These are phyloP conservation scores for Turritis glabra DNA, from an alignment of 345 rosid genomes.

Conservation along the genomic window DNA sequence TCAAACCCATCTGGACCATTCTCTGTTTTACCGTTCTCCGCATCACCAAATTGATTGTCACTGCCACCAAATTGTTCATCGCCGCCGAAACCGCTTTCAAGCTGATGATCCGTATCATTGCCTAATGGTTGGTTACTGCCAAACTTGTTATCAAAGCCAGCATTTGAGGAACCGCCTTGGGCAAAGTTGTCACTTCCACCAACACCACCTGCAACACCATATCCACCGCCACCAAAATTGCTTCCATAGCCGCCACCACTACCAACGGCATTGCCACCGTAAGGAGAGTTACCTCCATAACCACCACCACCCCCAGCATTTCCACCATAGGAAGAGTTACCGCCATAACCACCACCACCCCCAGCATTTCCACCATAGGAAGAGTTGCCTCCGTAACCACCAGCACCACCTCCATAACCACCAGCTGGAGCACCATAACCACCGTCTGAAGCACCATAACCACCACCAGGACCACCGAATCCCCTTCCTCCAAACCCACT, in stretches of 20 bases:
- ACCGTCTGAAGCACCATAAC: constrained; percentile 21
- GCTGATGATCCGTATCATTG: constrained; percentile 30
- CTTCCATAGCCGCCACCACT: constrained; percentile 39
- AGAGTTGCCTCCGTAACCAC: neutral
- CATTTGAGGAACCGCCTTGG: constrained; percentile 40
- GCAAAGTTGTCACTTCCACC: constrained; percentile 39
- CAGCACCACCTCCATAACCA: constrained; percentile 31
- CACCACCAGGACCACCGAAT: constrained; percentile 42
- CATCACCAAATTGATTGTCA: constrained; percentile 41
- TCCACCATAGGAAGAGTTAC: constrained; percentile 27
- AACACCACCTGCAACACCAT: constrained; percentile 37
- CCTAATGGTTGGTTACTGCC: constrained; percentile 30
- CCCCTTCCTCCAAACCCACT: constrained; percentile 51
- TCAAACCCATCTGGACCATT: constrained; percentile 38
- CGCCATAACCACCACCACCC: constrained; percentile 33
- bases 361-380: constrained; percentile 23
- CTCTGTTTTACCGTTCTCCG: constrained; percentile 32
- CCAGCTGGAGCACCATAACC: constrained; percentile 25
- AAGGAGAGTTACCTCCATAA: constrained; percentile 42
- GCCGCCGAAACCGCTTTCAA: constrained; percentile 12
- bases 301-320: constrained; percentile 31
- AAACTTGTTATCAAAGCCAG: constrained; percentile 37
- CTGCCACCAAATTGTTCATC: constrained; percentile 36
- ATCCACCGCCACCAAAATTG: constrained; percentile 37
- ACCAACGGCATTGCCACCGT: constrained; percentile 28